Base-by-base conservation (phyloP, 805 yeast genomes). In the Candida broadrunensis region DNA sequence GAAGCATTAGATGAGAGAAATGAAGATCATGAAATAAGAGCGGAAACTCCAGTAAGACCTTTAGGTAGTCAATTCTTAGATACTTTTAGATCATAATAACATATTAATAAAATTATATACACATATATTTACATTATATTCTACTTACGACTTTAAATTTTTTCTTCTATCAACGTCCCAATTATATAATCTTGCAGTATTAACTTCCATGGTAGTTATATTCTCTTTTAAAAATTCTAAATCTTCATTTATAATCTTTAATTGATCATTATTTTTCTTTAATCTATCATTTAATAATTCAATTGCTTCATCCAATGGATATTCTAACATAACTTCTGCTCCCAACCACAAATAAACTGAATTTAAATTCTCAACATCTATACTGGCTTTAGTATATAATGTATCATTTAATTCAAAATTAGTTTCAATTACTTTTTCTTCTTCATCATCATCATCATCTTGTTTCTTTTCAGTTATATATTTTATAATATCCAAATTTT, bases 141-240 rank as follows among this genome's bases (percentile, higher is more conserved):
- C 16, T 29, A 21, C 9, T 21, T 21, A 21, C 24, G 6, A n/a
- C 24, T 6, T 21, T 9, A 7, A 6, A 55, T 51, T 67, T 62
- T 69, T 83, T 61, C 90, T 78, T 63, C 87, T 75, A 55, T 83
- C 86, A 8, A 87, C 91, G 57, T 85, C 95, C 90, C 91, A 86
- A 54, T 87, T 87, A 58, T 86, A 87, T 58, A 86, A 73, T 49
- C 99, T 77, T 1, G 99, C 97, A 14, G 96, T 88, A 58, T 93
- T 93, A 38, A 93, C 99, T 62, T 93, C 98, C 90, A 93, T 88
- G 3, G 97, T 91, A 13, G 99, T 93, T 47, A 91, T 90, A 53
- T 89, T 89, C 50, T 86, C 93, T 48, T 93, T 78, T 46, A 83
- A 72, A 50, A 81, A 89, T 54, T 87, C 96, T 45, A 86, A 74